Base-by-base conservation (phyloP, 176 grass and related monocot species). In the Urochloa ruziziensis region DNA sequence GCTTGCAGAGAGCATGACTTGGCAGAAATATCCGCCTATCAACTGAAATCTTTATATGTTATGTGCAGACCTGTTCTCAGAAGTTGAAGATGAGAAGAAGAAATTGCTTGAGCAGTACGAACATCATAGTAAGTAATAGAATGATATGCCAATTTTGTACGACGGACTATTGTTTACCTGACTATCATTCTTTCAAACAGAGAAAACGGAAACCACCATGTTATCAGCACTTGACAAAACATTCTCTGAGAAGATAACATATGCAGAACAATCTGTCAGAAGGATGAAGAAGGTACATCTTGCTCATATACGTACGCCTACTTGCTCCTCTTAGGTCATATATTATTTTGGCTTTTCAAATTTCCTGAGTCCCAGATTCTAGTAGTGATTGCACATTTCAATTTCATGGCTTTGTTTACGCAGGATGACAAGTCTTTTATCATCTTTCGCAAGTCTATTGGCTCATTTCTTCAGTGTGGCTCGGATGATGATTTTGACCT, bases 401-500 rank as follows among this genome's bases (percentile, higher is more conserved):
- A 27, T 70, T 57, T 37, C 40, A 44, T 78, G 65, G 16, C 36
- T 72, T 51, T 27, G 34, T 39, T 56, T 81, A 14, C 8, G 46
- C 88, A 98, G 92, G 84, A 91, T 75, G 86, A 86, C 53, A 94
- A 84, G 80, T 88, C 88, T 54, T 93, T 95, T 74, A 91, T 81
- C 67, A 40, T 91, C 68, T 73, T 97, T 37, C 88, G 92, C 74
- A 98, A 95, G 79, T 93, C 90, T 7, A 89, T 91, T 67, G 92
- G 92, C 43, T 91, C 90, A 6, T 84, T 83, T 75, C 88, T 94
- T 49, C 90, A 91, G 52, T 80, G 80, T 54, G 89, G 67, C 43
- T 98, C 95, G 9, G 95, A 97, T 60, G 88, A 97, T 64, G 95
- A 97, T 80, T 97, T 94, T 73, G 92, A 86, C 37, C 85, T 81